phyloP scores from a whole-genome alignment of 1,284 basidiomycete genomes.

The Sporisorium graminicola region DNA sequence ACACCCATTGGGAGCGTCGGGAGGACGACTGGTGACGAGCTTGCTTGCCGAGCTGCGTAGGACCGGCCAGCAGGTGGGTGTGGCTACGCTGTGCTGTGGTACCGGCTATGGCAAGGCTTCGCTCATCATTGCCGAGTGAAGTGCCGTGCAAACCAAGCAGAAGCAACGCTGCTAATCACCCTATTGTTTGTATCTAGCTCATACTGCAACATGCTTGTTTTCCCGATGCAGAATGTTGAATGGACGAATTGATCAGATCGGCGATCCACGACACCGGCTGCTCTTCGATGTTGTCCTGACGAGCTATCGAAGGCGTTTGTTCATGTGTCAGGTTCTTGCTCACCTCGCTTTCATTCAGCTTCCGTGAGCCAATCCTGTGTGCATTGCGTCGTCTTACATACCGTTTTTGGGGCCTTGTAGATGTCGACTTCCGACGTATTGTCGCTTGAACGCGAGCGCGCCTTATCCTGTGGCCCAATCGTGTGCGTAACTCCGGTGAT shows the following conservation, averaged over 20 bases:
- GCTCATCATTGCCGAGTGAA: slow-evolving; percentile 63
- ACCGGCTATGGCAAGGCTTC: slow-evolving; percentile 65
- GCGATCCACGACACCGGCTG: no score
- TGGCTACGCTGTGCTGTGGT: slow-evolving; percentile 66
- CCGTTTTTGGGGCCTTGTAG: background rate
- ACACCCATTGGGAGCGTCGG: slow-evolving; percentile 66
- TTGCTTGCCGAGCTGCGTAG: slow-evolving; percentile 62
- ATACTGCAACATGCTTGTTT: background rate
- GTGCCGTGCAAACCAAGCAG: no score
- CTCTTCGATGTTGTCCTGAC: no score
- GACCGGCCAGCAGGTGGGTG: slow-evolving; percentile 60
- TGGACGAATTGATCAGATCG: background rate
- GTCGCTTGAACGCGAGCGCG: no score
- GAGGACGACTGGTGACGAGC: slow-evolving; percentile 63
- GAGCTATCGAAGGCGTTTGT: no score
- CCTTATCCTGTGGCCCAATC: no score
- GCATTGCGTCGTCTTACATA: background rate
- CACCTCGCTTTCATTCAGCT: no score
- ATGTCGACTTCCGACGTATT: background rate
- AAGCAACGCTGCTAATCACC: background rate
- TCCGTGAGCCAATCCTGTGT: background rate
- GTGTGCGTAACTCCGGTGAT: no score
- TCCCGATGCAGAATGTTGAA: background rate
- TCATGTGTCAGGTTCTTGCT: no score
- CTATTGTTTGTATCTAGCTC: background rate